Percentiles rank a stretch among this genome's conserved stretches.
phyloP scores from a whole-genome alignment of 208 protist genomes.

The Acanthamoeba healyi region DNA sequence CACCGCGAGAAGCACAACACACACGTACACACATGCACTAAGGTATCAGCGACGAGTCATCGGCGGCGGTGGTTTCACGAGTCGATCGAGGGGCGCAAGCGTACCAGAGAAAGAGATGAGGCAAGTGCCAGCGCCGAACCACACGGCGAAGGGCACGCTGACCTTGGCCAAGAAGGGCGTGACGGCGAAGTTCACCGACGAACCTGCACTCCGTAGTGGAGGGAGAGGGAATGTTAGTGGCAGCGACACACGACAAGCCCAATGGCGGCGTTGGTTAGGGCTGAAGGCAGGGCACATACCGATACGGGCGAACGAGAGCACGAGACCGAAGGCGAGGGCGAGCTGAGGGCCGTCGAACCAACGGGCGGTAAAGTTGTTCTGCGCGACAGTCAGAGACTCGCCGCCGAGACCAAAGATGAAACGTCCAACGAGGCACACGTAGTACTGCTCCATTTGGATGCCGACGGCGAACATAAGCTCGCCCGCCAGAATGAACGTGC shows the following conservation, averaged over 20 bases:
- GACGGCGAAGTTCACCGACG: slow-evolving; percentile 94
- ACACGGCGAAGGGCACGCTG: slow-evolving; percentile 88
- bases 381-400: slow-evolving; percentile 93
- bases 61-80: too few relatives aligned
- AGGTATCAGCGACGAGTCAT: neutral
- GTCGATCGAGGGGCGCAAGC: neutral
- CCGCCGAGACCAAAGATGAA: slow-evolving; percentile 93
- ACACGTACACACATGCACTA: neutral
- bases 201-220: slow-evolving; percentile 75
- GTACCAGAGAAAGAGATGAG: slow-evolving; percentile 86
- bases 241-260: too few relatives aligned
- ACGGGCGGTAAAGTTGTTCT: slow-evolving; percentile 94
- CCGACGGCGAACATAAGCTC: slow-evolving; percentile 91
- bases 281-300: slow-evolving; percentile 22
- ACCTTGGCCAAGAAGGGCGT: slow-evolving; percentile 90
- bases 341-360: slow-evolving; percentile 93
- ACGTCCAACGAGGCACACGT: slow-evolving; percentile 90
- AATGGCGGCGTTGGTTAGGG: neutral
- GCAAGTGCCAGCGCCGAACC: slow-evolving; percentile 90
- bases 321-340: slow-evolving; percentile 95
- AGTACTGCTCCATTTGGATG: slow-evolving; percentile 84
- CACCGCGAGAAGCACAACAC: neutral
- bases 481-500: slow-evolving; percentile 88
- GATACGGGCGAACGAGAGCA: slow-evolving; percentile 93
- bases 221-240: too few relatives aligned